A percentile compares a stretch with the other conserved stretches of the same genome.
Conservation (phyloP, 2,329 filamentous ascomycete species). For the Xylariaceae sp. region DNA sequence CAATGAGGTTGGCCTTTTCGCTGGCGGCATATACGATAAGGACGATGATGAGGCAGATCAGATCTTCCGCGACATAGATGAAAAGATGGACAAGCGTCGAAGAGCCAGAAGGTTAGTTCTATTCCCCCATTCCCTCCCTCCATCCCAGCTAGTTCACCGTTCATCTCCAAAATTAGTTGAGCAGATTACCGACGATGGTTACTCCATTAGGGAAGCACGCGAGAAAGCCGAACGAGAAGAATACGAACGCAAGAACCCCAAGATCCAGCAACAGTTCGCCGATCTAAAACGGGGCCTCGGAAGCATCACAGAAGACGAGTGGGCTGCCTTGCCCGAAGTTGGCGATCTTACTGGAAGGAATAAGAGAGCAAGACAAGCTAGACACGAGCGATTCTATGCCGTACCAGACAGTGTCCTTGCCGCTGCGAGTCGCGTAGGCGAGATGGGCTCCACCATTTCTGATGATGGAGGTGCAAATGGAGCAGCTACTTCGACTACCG, state of each 20-base stretch:
- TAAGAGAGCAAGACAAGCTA: conserved; percentile 75
- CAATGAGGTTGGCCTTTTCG: conserved; percentile 93
- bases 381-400: conserved; percentile 85
- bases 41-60: conserved; percentile 97
- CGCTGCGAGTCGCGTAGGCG: conserved; percentile 72
- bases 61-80: conserved; percentile 93
- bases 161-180: conserved; percentile 56
- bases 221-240: conserved; percentile 89
- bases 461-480: conserved; percentile 64
- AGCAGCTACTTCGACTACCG: conserved; percentile 25
- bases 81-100: conserved; percentile 89
- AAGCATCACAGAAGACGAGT: conserved; percentile 89
- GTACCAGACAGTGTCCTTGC: conserved; percentile 95
- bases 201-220: conserved; percentile 80
- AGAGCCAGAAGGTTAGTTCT: conserved; percentile 78
- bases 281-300: conserved; percentile 89
- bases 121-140: conserved; percentile 20
- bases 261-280: conserved; percentile 96
- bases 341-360: conserved; percentile 96
- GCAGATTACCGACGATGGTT: conserved; percentile 72
- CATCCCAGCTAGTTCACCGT: conserved; percentile 62
- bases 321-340: conserved; percentile 92
- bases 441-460: conserved; percentile 83
- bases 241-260: conserved; percentile 95
- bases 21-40: conserved; percentile 91